These are phyloP conservation scores for Selaginella moellendorffii DNA, from an alignment of 75 land plant species.

Conservation along the genomic window DNA sequence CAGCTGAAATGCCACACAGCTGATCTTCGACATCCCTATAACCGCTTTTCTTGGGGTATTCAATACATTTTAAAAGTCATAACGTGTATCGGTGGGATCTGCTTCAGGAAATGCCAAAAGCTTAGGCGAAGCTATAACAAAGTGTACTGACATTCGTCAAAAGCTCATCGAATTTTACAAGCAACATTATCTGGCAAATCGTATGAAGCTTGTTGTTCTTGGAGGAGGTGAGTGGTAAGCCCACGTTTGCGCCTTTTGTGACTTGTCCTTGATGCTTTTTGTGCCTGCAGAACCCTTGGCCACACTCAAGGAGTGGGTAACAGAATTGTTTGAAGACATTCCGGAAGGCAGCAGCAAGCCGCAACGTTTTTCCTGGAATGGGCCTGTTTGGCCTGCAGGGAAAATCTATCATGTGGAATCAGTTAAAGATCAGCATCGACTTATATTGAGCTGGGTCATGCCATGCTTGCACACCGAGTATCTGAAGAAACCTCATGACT, in stretches of 20 bases:
- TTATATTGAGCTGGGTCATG: constrained; percentile 69
- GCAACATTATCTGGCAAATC: constrained; percentile 58
- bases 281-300: constrained; percentile 46
- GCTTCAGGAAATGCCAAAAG: constrained; percentile 81
- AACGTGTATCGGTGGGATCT: not conserved
- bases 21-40: constrained; percentile 51
- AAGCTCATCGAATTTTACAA: constrained; percentile 57
- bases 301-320: constrained; percentile 64
- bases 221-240: constrained; percentile 67
- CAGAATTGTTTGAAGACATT: constrained; percentile 55
- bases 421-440: constrained; percentile 68
- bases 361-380: constrained; percentile 19
- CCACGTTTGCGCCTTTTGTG: not conserved
- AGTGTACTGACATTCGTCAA: constrained; percentile 61
- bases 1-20: constrained; percentile 90
- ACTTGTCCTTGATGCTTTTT: not conserved
- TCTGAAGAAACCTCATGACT: constrained; percentile 81
- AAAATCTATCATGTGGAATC: constrained; percentile 59
- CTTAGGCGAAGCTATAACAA: constrained; percentile 65
- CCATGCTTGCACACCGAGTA: constrained; percentile 65
- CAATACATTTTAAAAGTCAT: not conserved
- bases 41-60: constrained; percentile 89
- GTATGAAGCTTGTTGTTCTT: constrained; percentile 85
- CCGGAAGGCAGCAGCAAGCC: constrained; percentile 25
- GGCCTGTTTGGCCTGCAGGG: constrained; percentile 74